Percentiles rank a stretch among this genome's conserved stretches.
Evolutionary conservation across 2,329 filamentous ascomycete genomes (phyloP).

Genomic region (Sclerotinia sclerotiorum): DNA sequence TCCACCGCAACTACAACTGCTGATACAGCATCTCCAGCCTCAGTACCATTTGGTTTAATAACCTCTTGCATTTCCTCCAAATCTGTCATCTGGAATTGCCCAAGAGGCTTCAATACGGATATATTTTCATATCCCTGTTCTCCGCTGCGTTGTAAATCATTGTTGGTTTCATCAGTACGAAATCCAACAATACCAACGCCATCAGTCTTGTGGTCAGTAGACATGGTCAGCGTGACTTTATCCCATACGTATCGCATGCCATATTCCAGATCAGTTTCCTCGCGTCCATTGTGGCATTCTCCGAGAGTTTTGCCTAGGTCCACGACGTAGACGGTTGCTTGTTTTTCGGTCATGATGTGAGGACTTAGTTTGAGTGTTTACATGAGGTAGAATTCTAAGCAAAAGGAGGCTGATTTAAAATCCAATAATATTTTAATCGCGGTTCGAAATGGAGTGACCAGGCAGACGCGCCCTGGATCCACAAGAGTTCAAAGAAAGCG

Average conservation of each 20-base stretch:
- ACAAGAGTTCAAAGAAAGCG: background rate
- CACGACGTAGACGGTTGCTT: slow-evolving; percentile 88
- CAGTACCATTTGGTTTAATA: slow-evolving; percentile 66
- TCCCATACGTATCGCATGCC: slow-evolving; percentile 93
- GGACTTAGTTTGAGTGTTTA: background rate
- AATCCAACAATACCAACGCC: slow-evolving; percentile 79
- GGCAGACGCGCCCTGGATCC: slow-evolving; percentile 19
- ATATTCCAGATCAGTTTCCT: slow-evolving; percentile 82
- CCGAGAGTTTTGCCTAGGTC: slow-evolving; percentile 88
- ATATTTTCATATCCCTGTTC: slow-evolving; percentile 80
- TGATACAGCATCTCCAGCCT: slow-evolving; percentile 80
- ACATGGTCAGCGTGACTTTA: slow-evolving; percentile 74
- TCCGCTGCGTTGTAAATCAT: slow-evolving; percentile 53
- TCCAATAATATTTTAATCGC: background rate
- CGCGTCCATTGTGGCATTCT: slow-evolving; percentile 66
- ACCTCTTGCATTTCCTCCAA: slow-evolving; percentile 62
- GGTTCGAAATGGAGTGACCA: background rate
- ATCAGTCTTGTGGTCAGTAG: slow-evolving; percentile 67
- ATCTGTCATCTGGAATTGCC: slow-evolving; percentile 62
- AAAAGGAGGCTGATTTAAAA: background rate
- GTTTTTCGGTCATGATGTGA: slow-evolving; percentile 79
- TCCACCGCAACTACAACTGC: slow-evolving; percentile 82
- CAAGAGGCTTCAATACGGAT: slow-evolving; percentile 70
- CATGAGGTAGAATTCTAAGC: background rate
- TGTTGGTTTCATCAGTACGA: slow-evolving; percentile 73